phyloP scores from a whole-genome alignment of 306 rosid species.

The Dryas alaskensis region DNA sequence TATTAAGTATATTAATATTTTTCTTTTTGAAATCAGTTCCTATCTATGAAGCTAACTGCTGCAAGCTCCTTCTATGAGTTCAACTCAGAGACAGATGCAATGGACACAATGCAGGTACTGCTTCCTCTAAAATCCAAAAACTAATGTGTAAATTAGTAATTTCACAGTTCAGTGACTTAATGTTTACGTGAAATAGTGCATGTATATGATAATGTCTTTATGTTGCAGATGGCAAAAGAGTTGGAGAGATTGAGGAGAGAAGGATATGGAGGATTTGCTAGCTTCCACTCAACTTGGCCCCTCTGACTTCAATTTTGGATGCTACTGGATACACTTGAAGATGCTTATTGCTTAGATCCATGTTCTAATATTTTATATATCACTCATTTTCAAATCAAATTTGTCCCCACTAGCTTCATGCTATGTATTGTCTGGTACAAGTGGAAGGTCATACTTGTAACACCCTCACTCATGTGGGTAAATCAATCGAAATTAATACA shows the following conservation, averaged over 20 bases:
- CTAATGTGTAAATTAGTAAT: neutral
- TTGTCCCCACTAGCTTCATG: conserved; percentile 43
- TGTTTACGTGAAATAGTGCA: neutral
- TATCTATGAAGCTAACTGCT: conserved; percentile 86
- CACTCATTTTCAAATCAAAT: conserved; percentile 28
- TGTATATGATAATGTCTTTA: conserved; percentile 7
- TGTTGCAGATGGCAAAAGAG: conserved; percentile 69
- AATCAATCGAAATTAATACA: conserved; percentile 42
- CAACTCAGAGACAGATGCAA: conserved; percentile 67
- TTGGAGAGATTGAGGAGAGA: conserved; percentile 57
- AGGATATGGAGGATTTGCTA: conserved; percentile 60
- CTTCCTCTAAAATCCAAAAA: neutral
- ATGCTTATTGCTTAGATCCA: conserved; percentile 20
- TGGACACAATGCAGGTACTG: conserved; percentile 72
- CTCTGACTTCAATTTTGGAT: conserved; percentile 67
- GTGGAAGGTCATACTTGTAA: conserved; percentile 60
- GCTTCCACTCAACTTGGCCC: conserved; percentile 72
- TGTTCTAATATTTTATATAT: conserved; percentile 25
- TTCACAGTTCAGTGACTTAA: neutral
- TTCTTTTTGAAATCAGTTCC: conserved; percentile 58
- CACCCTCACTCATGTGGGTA: conserved; percentile 35
- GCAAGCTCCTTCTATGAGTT: conserved; percentile 78
- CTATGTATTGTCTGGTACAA: conserved; percentile 27
- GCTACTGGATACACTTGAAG: conserved; percentile 43
- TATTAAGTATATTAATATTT: neutral